These are phyloP conservation scores for Vaccinium darrowii DNA, from an alignment of 148 eudicot genomes.

Conservation along the genomic window DNA sequence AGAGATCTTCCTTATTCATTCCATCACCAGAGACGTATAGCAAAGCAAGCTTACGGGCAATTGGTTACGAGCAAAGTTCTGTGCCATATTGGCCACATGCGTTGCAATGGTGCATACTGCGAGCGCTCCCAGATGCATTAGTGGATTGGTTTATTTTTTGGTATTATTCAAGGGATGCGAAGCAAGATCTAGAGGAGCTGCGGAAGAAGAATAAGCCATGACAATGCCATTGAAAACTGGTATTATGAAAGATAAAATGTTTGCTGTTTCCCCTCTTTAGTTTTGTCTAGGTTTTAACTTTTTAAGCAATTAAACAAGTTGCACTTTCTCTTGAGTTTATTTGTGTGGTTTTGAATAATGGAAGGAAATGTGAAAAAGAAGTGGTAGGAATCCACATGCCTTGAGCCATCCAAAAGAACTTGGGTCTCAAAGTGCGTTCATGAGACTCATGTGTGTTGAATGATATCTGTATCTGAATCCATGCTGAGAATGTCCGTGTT, in stretches of 20 bases:
- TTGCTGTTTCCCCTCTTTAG: neutral
- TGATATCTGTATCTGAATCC: no score
- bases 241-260: neutral
- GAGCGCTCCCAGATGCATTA: constrained; percentile 41
- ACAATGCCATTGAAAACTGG: neutral
- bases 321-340: no score
- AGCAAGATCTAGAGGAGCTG: constrained; percentile 45
- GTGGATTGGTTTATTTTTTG: constrained; percentile 44
- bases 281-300: neutral
- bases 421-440: no score
- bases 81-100: constrained; percentile 75
- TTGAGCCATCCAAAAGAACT: no score
- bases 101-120: constrained; percentile 37
- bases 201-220: constrained; percentile 29
- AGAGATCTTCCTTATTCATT: constrained; percentile 58
- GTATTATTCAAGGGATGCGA: constrained; percentile 43
- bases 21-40: constrained; percentile 61
- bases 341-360: no score
- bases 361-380: no score
- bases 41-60: constrained; percentile 51
- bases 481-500: no score
- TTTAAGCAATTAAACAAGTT: no score
- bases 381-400: no score
- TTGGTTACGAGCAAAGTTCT: constrained; percentile 55
- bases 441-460: no score